phyloP scores from a whole-genome alignment of 2,329 filamentous ascomycete genomes.

The Nakataea oryzae region DNA sequence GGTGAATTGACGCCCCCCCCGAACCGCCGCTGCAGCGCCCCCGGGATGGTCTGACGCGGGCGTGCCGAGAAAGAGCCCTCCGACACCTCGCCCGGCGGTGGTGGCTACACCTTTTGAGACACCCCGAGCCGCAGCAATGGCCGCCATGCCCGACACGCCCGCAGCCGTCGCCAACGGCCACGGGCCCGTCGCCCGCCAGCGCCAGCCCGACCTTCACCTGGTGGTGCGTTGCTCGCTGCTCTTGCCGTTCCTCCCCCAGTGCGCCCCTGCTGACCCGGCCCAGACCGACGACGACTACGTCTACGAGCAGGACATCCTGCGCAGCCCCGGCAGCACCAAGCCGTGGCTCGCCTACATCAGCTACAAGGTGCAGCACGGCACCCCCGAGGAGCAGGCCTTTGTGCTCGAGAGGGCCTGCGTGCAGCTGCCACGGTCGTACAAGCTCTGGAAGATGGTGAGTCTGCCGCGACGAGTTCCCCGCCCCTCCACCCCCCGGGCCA shows the following conservation, averaged over 20 bases:
- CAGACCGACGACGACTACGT: slow-evolving; percentile 72
- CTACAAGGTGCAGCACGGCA: slow-evolving; percentile 82
- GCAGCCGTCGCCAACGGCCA: slow-evolving; percentile 9
- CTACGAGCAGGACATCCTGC: slow-evolving; percentile 92
- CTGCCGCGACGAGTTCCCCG: neutral
- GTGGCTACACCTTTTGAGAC: neutral
- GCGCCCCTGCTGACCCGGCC: neutral
- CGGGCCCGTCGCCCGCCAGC: slow-evolving; percentile 8
- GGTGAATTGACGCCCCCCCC: neutral
- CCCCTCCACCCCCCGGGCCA: neutral
- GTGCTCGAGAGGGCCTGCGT: slow-evolving; percentile 85
- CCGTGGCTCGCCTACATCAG: slow-evolving; percentile 93
- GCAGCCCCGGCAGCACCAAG: slow-evolving; percentile 75
- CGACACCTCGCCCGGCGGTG: neutral
- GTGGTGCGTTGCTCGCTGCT: slow-evolving; percentile 26
- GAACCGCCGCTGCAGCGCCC: neutral
- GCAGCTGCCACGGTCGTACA: slow-evolving; percentile 89
- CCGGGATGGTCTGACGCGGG: neutral
- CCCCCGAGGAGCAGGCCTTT: slow-evolving; percentile 71
- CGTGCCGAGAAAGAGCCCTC: neutral
- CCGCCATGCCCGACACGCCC: neutral
- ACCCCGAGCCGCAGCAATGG: neutral
- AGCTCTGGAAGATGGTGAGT: slow-evolving; percentile 87
- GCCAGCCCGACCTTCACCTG: slow-evolving; percentile 32
- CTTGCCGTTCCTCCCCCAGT: neutral